Percentiles rank a stretch among this genome's conserved stretches.
Conservation (phyloP, 331 rosid species). For the Ulmus americana region DNA sequence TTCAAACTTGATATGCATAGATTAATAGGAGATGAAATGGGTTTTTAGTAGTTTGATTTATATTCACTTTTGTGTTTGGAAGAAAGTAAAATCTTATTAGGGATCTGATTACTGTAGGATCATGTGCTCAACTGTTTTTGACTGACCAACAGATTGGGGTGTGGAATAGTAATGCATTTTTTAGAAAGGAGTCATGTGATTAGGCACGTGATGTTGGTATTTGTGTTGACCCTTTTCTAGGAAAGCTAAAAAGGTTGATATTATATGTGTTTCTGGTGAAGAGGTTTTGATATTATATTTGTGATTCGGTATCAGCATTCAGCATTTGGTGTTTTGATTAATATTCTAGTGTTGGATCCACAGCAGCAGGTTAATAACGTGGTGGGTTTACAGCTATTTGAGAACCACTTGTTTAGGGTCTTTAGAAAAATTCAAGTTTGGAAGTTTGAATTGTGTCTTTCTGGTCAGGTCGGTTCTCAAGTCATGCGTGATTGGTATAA, state of each 20-base stretch:
- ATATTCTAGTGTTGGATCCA: conserved; percentile 20
- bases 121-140: conserved; percentile 55
- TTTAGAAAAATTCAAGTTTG: neutral
- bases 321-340: neutral
- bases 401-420: conserved; percentile 1
- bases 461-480: conserved; percentile 3
- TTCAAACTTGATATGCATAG: conserved; percentile 13
- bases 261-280: too few species aligned
- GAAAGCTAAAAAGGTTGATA: conserved; percentile 22
- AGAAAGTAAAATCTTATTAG: conserved; percentile 15
- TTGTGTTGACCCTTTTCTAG: conserved; percentile 12
- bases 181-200: conserved; percentile 48
- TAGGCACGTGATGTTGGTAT: conserved; percentile 44
- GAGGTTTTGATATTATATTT: conserved; percentile 11
- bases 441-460: conserved; percentile 3
- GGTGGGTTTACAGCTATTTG: conserved; percentile 11
- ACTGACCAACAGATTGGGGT: conserved; percentile 48
- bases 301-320: conserved; percentile 16
- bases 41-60: conserved; percentile 18
- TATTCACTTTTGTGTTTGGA: conserved; percentile 20
- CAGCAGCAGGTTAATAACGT: conserved; percentile 16
- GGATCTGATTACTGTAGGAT: conserved; percentile 47
- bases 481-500: neutral
- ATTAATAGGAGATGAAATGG: conserved; percentile 6
- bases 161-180: conserved; percentile 32